Evolutionary conservation across 2,329 filamentous ascomycete species (phyloP).

Genomic region (Aureobasidium leucospermi): DNA sequence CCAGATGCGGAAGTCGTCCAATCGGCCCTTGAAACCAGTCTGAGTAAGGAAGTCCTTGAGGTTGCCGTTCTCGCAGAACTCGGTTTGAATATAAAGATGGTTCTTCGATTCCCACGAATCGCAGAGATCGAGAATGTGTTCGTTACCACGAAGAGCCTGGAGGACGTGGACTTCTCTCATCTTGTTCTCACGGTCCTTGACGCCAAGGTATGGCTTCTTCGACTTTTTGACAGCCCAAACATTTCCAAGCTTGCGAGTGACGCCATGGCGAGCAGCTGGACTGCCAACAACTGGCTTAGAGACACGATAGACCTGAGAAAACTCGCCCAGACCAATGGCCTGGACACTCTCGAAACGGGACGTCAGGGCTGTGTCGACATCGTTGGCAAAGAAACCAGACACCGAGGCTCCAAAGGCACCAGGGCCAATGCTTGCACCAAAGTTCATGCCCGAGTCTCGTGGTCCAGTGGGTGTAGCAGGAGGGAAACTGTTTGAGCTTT

Average conservation of each 20-base stretch:
- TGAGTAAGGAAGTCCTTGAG: conserved; percentile 78
- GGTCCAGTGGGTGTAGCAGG: conserved; percentile 78
- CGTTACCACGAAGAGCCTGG: conserved; percentile 66
- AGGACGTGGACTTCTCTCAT: conserved; percentile 77
- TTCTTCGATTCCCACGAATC: conserved; percentile 82
- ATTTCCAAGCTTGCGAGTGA: conserved; percentile 24
- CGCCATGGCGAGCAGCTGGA: conserved; percentile 24
- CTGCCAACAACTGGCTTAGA: conserved; percentile 39
- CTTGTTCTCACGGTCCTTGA: conserved; percentile 73
- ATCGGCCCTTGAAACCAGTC: conserved; percentile 71
- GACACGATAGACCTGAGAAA: conserved; percentile 85
- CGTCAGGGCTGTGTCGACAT: conserved; percentile 68
- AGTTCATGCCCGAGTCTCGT: conserved; percentile 51
- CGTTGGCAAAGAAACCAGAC: conserved; percentile 60
- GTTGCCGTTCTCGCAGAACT: conserved; percentile 92
- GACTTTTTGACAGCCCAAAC: conserved; percentile 94
- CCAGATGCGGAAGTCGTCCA: conserved; percentile 98
- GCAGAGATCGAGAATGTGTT: conserved; percentile 78
- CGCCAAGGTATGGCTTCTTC: conserved; percentile 68
- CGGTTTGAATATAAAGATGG: conserved; percentile 93
- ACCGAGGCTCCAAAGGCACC: conserved; percentile 40
- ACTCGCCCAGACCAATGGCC: conserved; percentile 78
- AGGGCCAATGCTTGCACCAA: conserved; percentile 41
- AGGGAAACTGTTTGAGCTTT: conserved; percentile 44
- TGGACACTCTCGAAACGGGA: conserved; percentile 75